Conservation (phyloP, 208 protist species). For the Leishmania braziliensis region DNA sequence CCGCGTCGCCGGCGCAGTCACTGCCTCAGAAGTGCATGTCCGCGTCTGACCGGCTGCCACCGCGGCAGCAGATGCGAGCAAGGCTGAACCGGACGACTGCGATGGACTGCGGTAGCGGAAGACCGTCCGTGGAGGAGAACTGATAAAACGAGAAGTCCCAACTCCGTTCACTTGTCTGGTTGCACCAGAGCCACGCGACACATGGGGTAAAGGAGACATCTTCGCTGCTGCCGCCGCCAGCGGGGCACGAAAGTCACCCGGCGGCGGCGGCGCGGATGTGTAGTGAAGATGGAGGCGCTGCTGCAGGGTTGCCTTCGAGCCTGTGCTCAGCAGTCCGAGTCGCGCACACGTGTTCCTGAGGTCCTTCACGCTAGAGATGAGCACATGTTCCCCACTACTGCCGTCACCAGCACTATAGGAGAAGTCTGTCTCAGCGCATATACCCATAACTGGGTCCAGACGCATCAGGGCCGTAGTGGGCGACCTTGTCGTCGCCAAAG, state of each 20-base stretch:
- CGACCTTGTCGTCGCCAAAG: background rate
- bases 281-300: slow-evolving; percentile 36
- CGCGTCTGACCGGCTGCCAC: background rate
- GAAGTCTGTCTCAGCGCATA: background rate
- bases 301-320: slow-evolving; percentile 42
- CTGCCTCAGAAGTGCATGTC: background rate
- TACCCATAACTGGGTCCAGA: background rate
- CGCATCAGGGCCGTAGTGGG: background rate
- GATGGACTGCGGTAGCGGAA: slow-evolving; percentile 41
- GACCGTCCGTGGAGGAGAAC: slow-evolving; percentile 39
- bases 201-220: background rate
- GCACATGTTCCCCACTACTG: background rate
- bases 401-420: background rate
- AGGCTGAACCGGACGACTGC: background rate
- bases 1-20: background rate
- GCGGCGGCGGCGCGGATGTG: background rate
- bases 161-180: background rate
- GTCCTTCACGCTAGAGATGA: slow-evolving; percentile 19
- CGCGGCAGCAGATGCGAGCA: slow-evolving; percentile 3
- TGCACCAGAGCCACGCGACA: background rate
- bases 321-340: slow-evolving; percentile 45
- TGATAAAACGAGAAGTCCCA: background rate
- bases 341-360: slow-evolving; percentile 37
- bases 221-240: background rate
- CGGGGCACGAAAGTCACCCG: background rate